These are phyloP conservation scores for Beta macrorhiza DNA, from an alignment of 179 eudicot species.

Conservation along the genomic window DNA sequence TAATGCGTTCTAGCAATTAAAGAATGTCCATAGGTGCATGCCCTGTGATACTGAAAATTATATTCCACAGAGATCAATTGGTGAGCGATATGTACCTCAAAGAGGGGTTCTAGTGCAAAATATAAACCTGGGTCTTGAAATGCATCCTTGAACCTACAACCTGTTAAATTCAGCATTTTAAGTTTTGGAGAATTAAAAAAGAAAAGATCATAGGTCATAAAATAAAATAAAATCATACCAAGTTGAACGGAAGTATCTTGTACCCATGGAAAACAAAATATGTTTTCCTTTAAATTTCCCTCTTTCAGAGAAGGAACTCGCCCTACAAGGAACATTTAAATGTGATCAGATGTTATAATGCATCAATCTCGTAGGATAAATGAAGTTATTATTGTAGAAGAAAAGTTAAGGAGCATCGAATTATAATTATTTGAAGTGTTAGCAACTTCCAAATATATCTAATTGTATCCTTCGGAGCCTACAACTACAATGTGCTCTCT, in stretches of 20 bases:
- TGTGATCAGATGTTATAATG: constrained; percentile 9
- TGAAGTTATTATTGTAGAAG: neutral
- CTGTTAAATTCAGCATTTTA: constrained; percentile 37
- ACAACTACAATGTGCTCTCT: neutral
- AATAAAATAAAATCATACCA: constrained; percentile 39
- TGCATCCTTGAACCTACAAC: constrained; percentile 90
- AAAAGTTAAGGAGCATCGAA: neutral
- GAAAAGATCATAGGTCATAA: neutral
- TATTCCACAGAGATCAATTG: neutral
- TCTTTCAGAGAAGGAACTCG: constrained; percentile 83
- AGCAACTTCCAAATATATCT: neutral
- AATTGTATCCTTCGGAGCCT: neutral
- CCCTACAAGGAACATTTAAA: constrained; percentile 43
- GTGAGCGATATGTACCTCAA: constrained; percentile 54
- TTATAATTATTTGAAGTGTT: neutral
- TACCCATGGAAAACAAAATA: constrained; percentile 77
- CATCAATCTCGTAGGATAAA: neutral
- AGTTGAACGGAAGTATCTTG: constrained; percentile 73
- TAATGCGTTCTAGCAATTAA: neutral
- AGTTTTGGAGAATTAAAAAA: constrained; percentile 5
- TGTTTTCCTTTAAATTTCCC: constrained; percentile 81
- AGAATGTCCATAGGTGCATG: constrained; percentile 15
- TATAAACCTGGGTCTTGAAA: constrained; percentile 86
- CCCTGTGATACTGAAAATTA: neutral
- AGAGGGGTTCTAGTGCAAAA: constrained; percentile 69